phyloP scores from a whole-genome alignment of 257 asterid genomes.

The Solanum ossicruentum region DNA sequence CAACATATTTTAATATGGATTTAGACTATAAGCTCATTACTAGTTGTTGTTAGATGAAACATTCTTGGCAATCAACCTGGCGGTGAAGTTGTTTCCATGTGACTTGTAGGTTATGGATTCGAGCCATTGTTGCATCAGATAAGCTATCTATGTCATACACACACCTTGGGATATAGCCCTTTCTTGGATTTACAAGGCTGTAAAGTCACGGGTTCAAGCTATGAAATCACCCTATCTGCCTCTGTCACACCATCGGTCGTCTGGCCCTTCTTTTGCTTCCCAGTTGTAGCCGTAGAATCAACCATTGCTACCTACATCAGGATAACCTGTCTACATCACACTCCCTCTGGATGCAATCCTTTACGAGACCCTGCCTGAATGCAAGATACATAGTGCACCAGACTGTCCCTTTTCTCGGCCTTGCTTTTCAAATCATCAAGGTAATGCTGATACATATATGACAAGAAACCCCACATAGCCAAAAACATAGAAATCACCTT shows the following conservation, averaged over 20 bases:
- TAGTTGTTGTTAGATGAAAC: neutral
- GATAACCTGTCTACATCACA: neutral
- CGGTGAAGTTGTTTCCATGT: neutral
- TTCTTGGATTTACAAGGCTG: neutral
- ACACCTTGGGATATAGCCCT: neutral
- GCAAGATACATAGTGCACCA: neutral
- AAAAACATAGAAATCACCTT: slow-evolving; percentile 27
- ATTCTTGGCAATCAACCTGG: neutral
- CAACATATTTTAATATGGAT: neutral
- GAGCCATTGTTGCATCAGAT: neutral
- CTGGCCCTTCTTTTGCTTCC: neutral
- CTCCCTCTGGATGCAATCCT: neutral
- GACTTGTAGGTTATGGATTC: neutral
- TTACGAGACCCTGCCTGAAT: neutral
- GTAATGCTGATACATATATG: slow-evolving; percentile 14
- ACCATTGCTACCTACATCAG: neutral
- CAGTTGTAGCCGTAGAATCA: neutral
- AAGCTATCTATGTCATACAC: neutral
- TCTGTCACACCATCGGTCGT: neutral
- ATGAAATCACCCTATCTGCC: neutral
- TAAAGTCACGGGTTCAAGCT: neutral
- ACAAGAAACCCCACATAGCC: slow-evolving; percentile 54
- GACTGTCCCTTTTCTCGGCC: neutral
- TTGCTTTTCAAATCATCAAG: slow-evolving; percentile 4
- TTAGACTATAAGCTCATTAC: neutral